Evolutionary conservation across 106 monocot genomes (phyloP).

Genomic region (Chionographis japonica): DNA sequence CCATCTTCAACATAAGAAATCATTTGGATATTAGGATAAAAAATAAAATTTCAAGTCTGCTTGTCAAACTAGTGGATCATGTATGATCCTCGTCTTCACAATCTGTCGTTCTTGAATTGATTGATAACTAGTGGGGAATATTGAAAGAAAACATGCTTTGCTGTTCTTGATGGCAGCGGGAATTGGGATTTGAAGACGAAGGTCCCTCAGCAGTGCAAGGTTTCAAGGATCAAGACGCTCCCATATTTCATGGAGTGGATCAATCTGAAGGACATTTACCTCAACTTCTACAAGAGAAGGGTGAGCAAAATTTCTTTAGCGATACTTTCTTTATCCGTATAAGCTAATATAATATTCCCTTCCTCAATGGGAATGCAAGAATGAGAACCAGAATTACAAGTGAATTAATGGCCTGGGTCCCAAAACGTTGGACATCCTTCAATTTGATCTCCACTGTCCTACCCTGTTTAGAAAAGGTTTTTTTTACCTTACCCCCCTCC

Average conservation of each 20-base stretch:
- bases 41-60: too few species aligned
- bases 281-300: constrained; percentile 82
- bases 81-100: too few species aligned
- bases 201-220: constrained; percentile 80
- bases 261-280: constrained; percentile 90
- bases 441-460: too few species aligned
- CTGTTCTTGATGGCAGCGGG: constrained; percentile 46
- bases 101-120: not conserved
- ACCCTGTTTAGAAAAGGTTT: too few species aligned
- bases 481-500: too few species aligned
- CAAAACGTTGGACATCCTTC: too few species aligned
- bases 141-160: not conserved
- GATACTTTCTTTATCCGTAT: not conserved
- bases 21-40: too few species aligned
- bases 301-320: constrained; percentile 26
- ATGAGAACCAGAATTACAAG: not conserved
- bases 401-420: too few species aligned
- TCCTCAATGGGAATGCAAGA: not conserved
- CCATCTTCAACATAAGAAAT: too few species aligned
- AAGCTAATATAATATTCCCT: not conserved
- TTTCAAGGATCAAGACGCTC: constrained; percentile 62
- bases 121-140: not conserved
- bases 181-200: constrained; percentile 99
- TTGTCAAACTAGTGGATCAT: too few species aligned
- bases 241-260: constrained; percentile 96